Base-by-base conservation (phyloP, 148 eudicot genomes). In the Cornus suecica region DNA sequence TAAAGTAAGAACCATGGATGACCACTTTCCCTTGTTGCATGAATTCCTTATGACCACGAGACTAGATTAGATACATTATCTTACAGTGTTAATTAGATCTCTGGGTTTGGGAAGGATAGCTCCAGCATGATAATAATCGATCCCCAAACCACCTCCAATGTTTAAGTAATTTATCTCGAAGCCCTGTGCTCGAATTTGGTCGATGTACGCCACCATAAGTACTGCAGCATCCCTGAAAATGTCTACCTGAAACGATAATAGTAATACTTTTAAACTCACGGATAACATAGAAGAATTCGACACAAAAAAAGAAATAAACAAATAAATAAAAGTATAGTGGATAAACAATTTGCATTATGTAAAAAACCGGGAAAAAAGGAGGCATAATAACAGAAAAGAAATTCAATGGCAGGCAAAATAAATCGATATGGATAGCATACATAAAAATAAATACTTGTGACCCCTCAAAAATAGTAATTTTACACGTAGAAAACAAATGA, bases 71-170 rank as follows among this genome's bases (percentile, higher is more conserved):
- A 30, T 20, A n/a, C 16, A 28, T 69, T 66, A 72, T 74, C 92
- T 86, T 82, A 92, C 97, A 13, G 97, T 90, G 77, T 94, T 80
- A 30, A 92, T 92, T 32, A 94, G 92, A 87, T 92, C 97, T 81
- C 93, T 84, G 62, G 98, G 95, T 65, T 90, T 79, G 16, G 97
- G 98, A 80, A 92, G 93, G 79, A 94, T 80, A 80, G 97, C 97
- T 52, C 94, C 97, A 48, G 91, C 72, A 66, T 91, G 97, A 81
- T 95, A 86, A 80, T 95, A 92, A 78, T 95, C 97, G 60, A 95
- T 95, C 75, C 99, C 99, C 77, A 92, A 80, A 69, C 99, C 97
- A 82, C 97, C 99, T 81, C 97, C 99, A 66, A 95, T 95, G 80
- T 93, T 95, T 75, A 95, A 87, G 83, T 92, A 91, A 77, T 82